phyloP scores from a whole-genome alignment of 768 basidiomycete genomes.

The Suillus spraguei region DNA sequence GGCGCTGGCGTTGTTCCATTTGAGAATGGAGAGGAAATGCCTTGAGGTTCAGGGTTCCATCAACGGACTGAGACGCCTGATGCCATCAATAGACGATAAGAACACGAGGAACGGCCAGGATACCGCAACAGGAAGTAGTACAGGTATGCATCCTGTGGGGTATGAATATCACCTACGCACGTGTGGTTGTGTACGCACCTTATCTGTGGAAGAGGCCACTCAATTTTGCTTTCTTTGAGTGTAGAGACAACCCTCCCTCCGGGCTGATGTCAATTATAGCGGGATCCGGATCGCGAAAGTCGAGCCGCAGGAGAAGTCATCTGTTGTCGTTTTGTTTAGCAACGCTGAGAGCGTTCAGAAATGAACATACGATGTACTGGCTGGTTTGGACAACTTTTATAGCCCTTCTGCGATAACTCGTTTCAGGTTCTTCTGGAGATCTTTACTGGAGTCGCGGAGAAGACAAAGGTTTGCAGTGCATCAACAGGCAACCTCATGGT shows the following conservation, averaged over 20 bases:
- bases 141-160: slow-evolving; percentile 80
- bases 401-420: slow-evolving; percentile 49
- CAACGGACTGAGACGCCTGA: slow-evolving; percentile 85
- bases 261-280: slow-evolving; percentile 91
- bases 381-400: slow-evolving; percentile 51
- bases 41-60: slow-evolving; percentile 73
- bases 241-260: slow-evolving; percentile 82
- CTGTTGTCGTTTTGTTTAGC: slow-evolving; percentile 39
- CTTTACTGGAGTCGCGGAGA: slow-evolving; percentile 94
- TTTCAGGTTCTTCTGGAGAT: slow-evolving; percentile 89
- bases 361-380: slow-evolving; percentile 69
- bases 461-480: slow-evolving; percentile 88
- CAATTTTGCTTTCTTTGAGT: slow-evolving; percentile 85
- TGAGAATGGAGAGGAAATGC: slow-evolving; percentile 91
- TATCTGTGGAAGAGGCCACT: slow-evolving; percentile 84
- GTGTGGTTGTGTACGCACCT: slow-evolving; percentile 50
- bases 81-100: slow-evolving; percentile 92
- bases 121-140: slow-evolving; percentile 98
- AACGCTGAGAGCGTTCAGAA: slow-evolving; percentile 12
- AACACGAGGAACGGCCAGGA: slow-evolving; percentile 97
- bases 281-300: slow-evolving; percentile 91
- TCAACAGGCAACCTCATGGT: slow-evolving; percentile 36
- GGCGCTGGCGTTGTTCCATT: slow-evolving; percentile 90
- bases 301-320: slow-evolving; percentile 88
- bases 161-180: slow-evolving; percentile 15